A percentile compares a stretch with the other conserved stretches of the same genome.
Evolutionary conservation across 805 yeast genomes (phyloP).

Genomic region (Candida fluviatilis): DNA sequence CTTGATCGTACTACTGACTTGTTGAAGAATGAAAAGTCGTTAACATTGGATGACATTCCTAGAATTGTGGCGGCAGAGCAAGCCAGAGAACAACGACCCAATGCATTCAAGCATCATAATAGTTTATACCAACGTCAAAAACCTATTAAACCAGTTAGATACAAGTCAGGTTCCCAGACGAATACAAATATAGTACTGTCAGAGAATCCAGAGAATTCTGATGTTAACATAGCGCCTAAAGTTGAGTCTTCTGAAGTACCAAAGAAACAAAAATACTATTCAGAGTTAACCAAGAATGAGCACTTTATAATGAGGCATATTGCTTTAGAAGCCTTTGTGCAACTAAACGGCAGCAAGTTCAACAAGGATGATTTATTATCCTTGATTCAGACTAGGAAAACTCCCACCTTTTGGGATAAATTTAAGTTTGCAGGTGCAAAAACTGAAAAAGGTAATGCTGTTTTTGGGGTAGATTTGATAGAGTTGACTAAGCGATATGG

Average conservation of each 20-base stretch:
- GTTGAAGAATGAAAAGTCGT: conserved; percentile 73
- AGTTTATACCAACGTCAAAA: conserved; percentile 33
- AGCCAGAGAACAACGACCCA: conserved; percentile 88
- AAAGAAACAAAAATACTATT: conserved; percentile 45
- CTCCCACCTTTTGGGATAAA: conserved; percentile 51
- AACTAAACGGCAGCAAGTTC: conserved; percentile 18
- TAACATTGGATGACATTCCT: conserved; percentile 94
- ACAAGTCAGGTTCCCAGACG: neutral
- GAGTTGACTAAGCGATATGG: conserved; percentile 69
- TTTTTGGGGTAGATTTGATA: conserved; percentile 77
- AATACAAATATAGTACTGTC: conserved; percentile 7
- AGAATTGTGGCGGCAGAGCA: conserved; percentile 96
- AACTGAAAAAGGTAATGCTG: conserved; percentile 32
- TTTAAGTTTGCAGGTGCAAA: conserved; percentile 35
- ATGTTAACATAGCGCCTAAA: neutral
- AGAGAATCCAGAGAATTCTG: conserved; percentile 8
- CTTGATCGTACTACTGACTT: conserved; percentile 66
- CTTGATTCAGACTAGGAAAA: conserved; percentile 41
- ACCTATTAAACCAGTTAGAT: conserved; percentile 10
- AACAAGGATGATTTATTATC: conserved; percentile 33
- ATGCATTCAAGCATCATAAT: conserved; percentile 82
- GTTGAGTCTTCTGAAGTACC: conserved; percentile 2
- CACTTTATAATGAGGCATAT: conserved; percentile 56
- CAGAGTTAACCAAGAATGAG: conserved; percentile 58
- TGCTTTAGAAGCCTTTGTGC: conserved; percentile 50